Conservation (phyloP, 208 protist species). For the Crithidia acanthocephali region DNA sequence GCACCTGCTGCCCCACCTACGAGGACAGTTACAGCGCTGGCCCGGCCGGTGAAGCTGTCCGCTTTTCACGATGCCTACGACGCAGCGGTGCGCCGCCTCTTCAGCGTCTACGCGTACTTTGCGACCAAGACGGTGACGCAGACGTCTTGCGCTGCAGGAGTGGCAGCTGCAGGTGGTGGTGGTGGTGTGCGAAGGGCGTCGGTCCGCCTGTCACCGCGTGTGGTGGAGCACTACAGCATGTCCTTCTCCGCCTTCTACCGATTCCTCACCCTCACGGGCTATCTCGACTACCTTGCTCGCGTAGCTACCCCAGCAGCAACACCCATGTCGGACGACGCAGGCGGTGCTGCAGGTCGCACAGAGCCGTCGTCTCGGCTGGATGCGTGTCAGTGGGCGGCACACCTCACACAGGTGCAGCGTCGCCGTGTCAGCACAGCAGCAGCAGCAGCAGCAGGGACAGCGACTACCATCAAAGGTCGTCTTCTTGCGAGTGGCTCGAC, state of each 20-base stretch:
- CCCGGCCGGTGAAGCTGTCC: neutral
- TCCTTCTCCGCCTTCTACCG: conserved; percentile 30
- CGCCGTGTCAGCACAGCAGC: neutral
- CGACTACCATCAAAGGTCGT: too few species aligned
- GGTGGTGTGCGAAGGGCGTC: neutral
- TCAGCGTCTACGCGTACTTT: conserved; percentile 30
- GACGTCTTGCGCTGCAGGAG: neutral
- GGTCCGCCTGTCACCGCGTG: neutral
- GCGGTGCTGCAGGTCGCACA: neutral
- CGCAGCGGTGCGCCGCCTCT: conserved; percentile 32
- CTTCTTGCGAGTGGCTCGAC: neutral
- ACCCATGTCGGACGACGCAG: neutral
- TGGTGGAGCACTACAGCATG: conserved; percentile 30
- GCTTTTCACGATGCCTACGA: conserved; percentile 33
- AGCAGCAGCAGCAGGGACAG: neutral
- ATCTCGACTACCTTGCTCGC: conserved; percentile 27
- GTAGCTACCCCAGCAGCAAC: neutral
- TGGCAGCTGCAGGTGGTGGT: too few species aligned
- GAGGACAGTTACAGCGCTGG: neutral
- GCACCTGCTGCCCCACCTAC: too few species aligned
- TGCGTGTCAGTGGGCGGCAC: conserved; percentile 6
- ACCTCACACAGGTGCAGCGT: conserved; percentile 23
- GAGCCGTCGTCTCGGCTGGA: too few species aligned
- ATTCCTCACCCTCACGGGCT: conserved; percentile 30
- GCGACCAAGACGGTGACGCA: conserved; percentile 24